phyloP scores from a whole-genome alignment of 331 rosid genomes.

The Cydonia oblonga region DNA sequence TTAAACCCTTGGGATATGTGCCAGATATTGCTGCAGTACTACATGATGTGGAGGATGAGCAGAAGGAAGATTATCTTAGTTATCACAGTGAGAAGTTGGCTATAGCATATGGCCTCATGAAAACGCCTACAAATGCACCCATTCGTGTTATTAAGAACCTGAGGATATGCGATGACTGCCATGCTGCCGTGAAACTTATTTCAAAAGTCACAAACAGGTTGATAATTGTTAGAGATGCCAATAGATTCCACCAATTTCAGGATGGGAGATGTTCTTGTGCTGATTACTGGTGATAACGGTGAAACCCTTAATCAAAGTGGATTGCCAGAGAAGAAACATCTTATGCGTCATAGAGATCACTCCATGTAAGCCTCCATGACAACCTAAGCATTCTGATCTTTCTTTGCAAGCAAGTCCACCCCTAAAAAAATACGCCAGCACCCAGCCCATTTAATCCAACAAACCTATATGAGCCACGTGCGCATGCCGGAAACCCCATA shows the following conservation, averaged over 20 bases:
- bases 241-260: constrained; percentile 59
- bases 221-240: constrained; percentile 66
- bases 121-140: constrained; percentile 50
- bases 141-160: constrained; percentile 65
- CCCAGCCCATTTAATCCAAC: too few relatives aligned
- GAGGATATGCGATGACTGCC: constrained; percentile 72
- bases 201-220: constrained; percentile 46
- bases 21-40: constrained; percentile 50
- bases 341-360: neutral
- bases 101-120: constrained; percentile 65
- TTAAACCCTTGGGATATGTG: constrained; percentile 54
- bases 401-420: too few relatives aligned
- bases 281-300: constrained; percentile 48
- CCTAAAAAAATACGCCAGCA: too few relatives aligned
- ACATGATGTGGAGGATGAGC: constrained; percentile 77
- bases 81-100: constrained; percentile 82
- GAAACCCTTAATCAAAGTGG: neutral
- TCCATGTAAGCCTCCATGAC: neutral
- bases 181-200: constrained; percentile 52
- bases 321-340: neutral
- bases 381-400: neutral
- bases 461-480: too few relatives aligned
- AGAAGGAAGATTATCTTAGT: constrained; percentile 60
- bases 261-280: constrained; percentile 59
- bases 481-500: too few relatives aligned